Evolutionary conservation across 148 eudicot species (phyloP).

Genomic region (Vaccinium vitisidaea): DNA sequence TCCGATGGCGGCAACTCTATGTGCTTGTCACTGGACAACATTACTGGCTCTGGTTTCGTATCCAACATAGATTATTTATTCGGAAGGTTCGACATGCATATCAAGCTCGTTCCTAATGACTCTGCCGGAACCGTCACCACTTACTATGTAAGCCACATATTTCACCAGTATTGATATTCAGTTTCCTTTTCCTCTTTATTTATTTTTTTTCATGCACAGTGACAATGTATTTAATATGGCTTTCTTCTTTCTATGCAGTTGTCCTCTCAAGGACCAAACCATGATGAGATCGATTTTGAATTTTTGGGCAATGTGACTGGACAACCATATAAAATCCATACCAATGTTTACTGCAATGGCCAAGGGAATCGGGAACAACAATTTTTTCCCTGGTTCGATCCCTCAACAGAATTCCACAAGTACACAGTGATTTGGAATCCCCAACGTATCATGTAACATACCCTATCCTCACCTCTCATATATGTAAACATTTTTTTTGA

Average conservation of each 20-base stretch:
- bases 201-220: not conserved
- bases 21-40: not conserved
- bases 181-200: no score
- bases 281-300: conserved; percentile 17
- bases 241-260: not conserved
- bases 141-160: not conserved
- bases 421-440: conserved; percentile 18
- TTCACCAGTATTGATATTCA: not conserved
- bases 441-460: conserved; percentile 1
- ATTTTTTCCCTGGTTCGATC: conserved; percentile 16
- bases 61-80: not conserved
- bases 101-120: conserved; percentile 8
- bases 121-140: conserved; percentile 16
- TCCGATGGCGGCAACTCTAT: not conserved
- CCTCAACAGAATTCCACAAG: not conserved
- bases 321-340: conserved; percentile 11
- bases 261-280: conserved; percentile 10
- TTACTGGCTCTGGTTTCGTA: not conserved
- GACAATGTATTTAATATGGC: no score
- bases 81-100: not conserved
- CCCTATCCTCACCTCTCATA: not conserved
- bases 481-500: no score
- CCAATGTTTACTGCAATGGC: conserved; percentile 9
- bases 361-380: conserved; percentile 15
- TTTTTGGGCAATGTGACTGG: conserved; percentile 16